Conservation (phyloP, 176 grass and related monocot species). For the Rhynchospora pubera region DNA sequence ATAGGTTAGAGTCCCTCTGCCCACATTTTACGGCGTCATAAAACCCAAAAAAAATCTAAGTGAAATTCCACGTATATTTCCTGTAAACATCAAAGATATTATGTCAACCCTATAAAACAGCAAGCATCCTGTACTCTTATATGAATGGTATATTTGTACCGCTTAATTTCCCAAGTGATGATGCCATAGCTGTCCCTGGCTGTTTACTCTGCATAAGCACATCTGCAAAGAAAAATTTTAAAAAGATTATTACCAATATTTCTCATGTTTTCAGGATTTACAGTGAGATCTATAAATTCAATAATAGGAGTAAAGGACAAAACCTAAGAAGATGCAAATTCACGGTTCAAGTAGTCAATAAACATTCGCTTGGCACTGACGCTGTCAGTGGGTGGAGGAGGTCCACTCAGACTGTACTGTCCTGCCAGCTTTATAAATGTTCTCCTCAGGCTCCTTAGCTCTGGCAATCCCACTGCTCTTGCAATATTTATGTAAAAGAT, state of each 20-base stretch:
- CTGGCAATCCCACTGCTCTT: slow-evolving; percentile 68
- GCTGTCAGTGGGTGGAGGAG: slow-evolving; percentile 62
- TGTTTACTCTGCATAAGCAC: background rate
- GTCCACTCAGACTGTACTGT: slow-evolving; percentile 81
- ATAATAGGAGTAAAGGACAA: background rate
- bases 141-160: background rate
- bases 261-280: background rate
- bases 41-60: background rate
- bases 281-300: background rate
- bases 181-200: background rate
- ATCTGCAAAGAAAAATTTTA: background rate
- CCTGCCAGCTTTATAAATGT: slow-evolving; percentile 84
- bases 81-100: background rate
- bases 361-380: slow-evolving; percentile 86
- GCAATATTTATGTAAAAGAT: slow-evolving; percentile 53
- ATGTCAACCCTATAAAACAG: background rate
- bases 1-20: background rate
- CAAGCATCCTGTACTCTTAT: background rate
- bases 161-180: background rate
- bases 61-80: background rate
- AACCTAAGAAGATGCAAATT: slow-evolving; percentile 43
- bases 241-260: background rate
- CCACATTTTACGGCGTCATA: background rate
- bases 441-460: slow-evolving; percentile 69
- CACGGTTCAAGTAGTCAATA: slow-evolving; percentile 81